These are phyloP conservation scores for Eucalyptus tenuipes DNA, from an alignment of 345 rosid species.

Conservation along the genomic window DNA sequence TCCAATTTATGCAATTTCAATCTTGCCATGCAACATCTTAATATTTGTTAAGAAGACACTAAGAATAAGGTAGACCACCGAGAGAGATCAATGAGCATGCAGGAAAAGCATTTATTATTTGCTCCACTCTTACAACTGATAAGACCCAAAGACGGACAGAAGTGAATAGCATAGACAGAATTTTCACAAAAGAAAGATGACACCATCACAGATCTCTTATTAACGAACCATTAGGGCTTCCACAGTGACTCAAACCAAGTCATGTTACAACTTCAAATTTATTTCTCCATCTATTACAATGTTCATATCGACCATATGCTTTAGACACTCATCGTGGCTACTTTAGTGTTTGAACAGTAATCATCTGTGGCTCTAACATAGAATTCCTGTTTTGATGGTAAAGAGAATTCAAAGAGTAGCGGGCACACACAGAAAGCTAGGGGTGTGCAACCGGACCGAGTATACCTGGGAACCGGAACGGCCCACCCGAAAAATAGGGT, in stretches of 20 bases:
- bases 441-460: no score
- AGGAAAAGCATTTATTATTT: not conserved
- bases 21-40: not conserved
- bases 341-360: not conserved
- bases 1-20: not conserved
- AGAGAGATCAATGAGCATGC: not conserved
- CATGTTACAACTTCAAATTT: not conserved
- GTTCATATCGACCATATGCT: not conserved
- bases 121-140: not conserved
- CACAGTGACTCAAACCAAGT: not conserved
- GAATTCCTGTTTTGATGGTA: not conserved
- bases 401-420: not conserved
- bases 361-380: not conserved
- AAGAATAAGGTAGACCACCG: not conserved
- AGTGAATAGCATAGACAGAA: not conserved
- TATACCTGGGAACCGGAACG: no score
- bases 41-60: not conserved
- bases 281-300: not conserved
- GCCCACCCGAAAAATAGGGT: no score
- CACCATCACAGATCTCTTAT: not conserved
- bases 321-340: not conserved
- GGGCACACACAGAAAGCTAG: accelerated
- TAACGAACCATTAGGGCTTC: not conserved
- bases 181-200: not conserved
- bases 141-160: accelerated